Evolutionary conservation across 257 asterid genomes (phyloP).

Genomic region (Petunia axillaris): DNA sequence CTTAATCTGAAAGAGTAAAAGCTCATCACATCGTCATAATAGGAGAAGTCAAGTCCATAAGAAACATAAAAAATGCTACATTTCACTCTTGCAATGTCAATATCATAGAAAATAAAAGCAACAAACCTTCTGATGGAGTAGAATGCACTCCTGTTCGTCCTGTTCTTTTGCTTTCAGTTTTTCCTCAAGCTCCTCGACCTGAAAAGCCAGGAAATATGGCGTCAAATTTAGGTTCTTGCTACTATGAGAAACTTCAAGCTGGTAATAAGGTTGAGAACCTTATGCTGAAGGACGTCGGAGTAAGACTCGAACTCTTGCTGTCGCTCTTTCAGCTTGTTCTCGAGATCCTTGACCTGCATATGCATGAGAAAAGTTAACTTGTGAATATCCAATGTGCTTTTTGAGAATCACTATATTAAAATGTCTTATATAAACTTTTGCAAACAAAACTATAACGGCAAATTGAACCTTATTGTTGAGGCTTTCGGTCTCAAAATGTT

Average conservation of each 20-base stretch:
- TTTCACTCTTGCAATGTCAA: slow-evolving; percentile 10
- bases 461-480: slow-evolving; percentile 67
- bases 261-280: slow-evolving; percentile 47
- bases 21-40: background rate
- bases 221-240: background rate
- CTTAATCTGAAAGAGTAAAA: slow-evolving; percentile 50
- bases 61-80: background rate
- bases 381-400: background rate
- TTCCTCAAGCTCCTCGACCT: slow-evolving; percentile 73
- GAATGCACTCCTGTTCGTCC: slow-evolving; percentile 43
- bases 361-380: background rate
- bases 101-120: background rate
- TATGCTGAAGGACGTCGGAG: slow-evolving; percentile 57
- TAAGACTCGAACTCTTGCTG: slow-evolving; percentile 53
- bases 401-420: background rate
- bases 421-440: background rate
- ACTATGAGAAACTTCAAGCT: background rate
- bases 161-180: slow-evolving; percentile 55
- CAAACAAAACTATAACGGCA: background rate
- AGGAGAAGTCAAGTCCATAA: background rate
- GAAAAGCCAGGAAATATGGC: slow-evolving; percentile 27
- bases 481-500: slow-evolving; percentile 50
- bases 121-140: slow-evolving; percentile 60
- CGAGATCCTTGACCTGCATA: slow-evolving; percentile 80
- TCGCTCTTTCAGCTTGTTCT: slow-evolving; percentile 66